Conservation (phyloP, 208 protist genomes). For the Leishmania amazonensis region DNA sequence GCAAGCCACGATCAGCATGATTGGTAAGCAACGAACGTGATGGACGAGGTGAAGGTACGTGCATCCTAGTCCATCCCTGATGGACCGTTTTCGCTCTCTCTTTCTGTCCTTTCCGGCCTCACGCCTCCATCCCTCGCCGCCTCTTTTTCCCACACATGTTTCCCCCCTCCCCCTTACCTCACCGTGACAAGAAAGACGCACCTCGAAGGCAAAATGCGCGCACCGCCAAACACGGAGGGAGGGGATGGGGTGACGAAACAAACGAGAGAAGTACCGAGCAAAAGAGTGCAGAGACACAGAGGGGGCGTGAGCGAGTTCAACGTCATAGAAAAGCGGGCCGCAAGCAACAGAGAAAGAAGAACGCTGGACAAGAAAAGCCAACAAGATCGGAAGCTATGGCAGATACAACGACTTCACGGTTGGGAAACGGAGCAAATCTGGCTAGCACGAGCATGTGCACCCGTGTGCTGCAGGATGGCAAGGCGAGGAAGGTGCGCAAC, state of each 20-base stretch:
- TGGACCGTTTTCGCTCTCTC: background rate
- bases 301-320: background rate
- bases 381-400: background rate
- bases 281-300: background rate
- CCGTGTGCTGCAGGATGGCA: background rate
- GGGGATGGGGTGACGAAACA: background rate
- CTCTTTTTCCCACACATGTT: background rate
- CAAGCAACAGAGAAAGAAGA: background rate
- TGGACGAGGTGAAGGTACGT: background rate
- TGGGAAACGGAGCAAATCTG: background rate
- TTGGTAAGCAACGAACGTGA: background rate
- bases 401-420: background rate
- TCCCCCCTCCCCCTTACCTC: background rate
- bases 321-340: background rate
- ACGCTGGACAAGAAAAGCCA: background rate
- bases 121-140: background rate
- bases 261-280: background rate
- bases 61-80: background rate
- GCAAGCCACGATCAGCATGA: background rate
- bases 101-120: background rate
- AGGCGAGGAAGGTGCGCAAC: background rate
- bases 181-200: background rate
- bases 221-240: background rate
- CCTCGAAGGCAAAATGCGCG: background rate
- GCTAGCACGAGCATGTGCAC: background rate